Conservation (phyloP, 495 filamentous ascomycete genomes). For the Glarea lozoyensis region DNA sequence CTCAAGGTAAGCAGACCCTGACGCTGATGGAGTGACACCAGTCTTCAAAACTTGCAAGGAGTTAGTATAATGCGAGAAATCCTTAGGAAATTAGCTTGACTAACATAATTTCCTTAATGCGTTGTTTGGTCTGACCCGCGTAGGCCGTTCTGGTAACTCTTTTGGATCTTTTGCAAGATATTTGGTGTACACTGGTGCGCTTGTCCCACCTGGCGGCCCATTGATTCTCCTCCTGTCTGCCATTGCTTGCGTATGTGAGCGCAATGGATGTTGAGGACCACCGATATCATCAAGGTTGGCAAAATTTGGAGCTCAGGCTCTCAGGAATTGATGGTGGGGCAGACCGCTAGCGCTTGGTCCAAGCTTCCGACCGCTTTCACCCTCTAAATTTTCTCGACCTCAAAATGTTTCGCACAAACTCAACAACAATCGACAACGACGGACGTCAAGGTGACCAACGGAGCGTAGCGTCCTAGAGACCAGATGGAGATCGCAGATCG, state of each 20-base stretch:
- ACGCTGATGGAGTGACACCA: slow-evolving; percentile 83
- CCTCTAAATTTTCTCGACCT: too few relatives aligned
- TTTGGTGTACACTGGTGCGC: slow-evolving; percentile 49
- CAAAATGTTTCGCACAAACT: slow-evolving; percentile 1
- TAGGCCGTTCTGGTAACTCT: slow-evolving; percentile 27
- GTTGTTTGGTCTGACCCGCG: slow-evolving; percentile 48
- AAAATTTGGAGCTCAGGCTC: slow-evolving; percentile 5
- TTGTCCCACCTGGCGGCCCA: slow-evolving; percentile 69
- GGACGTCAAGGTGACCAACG: too few relatives aligned
- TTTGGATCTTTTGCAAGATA: slow-evolving; percentile 24
- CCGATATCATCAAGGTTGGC: background rate
- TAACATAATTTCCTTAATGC: slow-evolving; percentile 77
- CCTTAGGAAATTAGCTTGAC: slow-evolving; percentile 26
- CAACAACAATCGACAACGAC: too few relatives aligned
- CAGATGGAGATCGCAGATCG: background rate
- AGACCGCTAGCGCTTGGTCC: too few relatives aligned
- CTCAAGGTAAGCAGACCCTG: slow-evolving; percentile 91
- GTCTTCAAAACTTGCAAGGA: slow-evolving; percentile 68
- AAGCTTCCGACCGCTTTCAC: too few relatives aligned
- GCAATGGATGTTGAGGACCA: too few relatives aligned
- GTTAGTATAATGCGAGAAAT: slow-evolving; percentile 7
- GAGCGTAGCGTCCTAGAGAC: too few relatives aligned
- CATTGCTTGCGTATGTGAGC: slow-evolving; percentile 35
- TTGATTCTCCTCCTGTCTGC: slow-evolving; percentile 87
- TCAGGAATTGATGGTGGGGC: slow-evolving; percentile 2